Evolutionary conservation across 805 yeast species (phyloP).

Genomic region (Pichia pseudocactophila): DNA sequence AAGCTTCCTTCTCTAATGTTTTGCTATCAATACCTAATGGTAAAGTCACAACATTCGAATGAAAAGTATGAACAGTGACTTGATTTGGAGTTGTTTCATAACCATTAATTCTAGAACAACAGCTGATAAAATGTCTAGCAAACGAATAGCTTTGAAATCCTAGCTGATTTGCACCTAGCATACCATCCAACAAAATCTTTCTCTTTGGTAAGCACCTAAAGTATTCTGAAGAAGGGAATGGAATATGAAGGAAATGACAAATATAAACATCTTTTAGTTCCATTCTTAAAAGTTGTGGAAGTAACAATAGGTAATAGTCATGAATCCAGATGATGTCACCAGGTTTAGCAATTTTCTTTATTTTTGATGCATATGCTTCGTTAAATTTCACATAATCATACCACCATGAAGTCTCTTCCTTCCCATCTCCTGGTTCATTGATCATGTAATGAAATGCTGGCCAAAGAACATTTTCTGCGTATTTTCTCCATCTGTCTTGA

Average conservation of each 20-base stretch:
- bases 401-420: constrained; percentile 66
- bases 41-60: constrained; percentile 60
- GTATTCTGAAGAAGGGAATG: constrained; percentile 94
- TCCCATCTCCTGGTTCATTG: constrained; percentile 61
- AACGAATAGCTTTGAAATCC: constrained; percentile 83
- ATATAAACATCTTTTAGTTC: constrained; percentile 63
- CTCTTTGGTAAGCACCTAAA: constrained; percentile 84
- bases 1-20: constrained; percentile 57
- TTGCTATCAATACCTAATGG: constrained; percentile 88
- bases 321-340: constrained; percentile 94
- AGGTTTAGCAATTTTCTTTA: constrained; percentile 62
- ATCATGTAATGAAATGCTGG: constrained; percentile 92
- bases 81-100: constrained; percentile 54
- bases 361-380: constrained; percentile 78
- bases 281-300: constrained; percentile 80
- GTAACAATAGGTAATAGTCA: constrained; percentile 72
- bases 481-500: constrained; percentile 77
- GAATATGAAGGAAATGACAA: constrained; percentile 76
- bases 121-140: constrained; percentile 82
- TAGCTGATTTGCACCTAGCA: constrained; percentile 81
- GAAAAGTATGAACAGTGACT: constrained; percentile 68
- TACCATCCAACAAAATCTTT: constrained; percentile 74
- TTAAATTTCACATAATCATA: constrained; percentile 83
- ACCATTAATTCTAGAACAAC: constrained; percentile 83
- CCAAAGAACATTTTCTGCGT: constrained; percentile 89